Evolutionary conservation across 768 basidiomycete species (phyloP).

Genomic region (Suillus luteus): DNA sequence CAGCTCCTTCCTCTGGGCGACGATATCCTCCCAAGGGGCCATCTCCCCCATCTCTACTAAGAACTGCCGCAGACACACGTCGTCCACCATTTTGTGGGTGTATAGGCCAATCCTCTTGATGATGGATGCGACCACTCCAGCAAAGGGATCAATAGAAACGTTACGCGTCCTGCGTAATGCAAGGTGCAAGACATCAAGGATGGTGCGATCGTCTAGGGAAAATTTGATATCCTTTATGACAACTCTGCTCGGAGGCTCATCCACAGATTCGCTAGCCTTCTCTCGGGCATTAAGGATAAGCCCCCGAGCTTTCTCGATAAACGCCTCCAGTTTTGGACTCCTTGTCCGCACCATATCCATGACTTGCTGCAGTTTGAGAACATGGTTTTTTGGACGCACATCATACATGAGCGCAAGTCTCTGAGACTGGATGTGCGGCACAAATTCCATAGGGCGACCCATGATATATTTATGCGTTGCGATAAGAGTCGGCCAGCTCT

Average conservation of each 20-base stretch:
- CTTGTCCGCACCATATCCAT: constrained; percentile 46
- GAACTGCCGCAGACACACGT: constrained; percentile 43
- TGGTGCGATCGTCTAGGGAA: constrained; percentile 52
- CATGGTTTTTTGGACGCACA: constrained; percentile 62
- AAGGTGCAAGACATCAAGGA: constrained; percentile 60
- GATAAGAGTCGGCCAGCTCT: constrained; percentile 40
- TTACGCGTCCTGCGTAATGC: constrained; percentile 49
- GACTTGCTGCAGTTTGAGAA: constrained; percentile 52
- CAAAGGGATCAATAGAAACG: constrained; percentile 67
- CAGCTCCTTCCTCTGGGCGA: constrained; percentile 41
- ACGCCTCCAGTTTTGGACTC: constrained; percentile 45
- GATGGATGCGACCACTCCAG: constrained; percentile 51
- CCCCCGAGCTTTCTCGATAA: constrained; percentile 50
- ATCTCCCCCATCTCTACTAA: constrained; percentile 74
- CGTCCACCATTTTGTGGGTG: constrained; percentile 24
- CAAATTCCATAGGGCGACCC: constrained; percentile 50
- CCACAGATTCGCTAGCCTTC: constrained; percentile 32
- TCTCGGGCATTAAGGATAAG: constrained; percentile 41
- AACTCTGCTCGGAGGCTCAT: constrained; percentile 32
- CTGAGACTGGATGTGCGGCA: constrained; percentile 49
- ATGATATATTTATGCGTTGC: constrained; percentile 69
- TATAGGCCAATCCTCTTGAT: constrained; percentile 55
- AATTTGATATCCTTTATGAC: constrained; percentile 39
- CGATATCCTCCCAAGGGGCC: constrained; percentile 79
- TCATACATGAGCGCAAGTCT: constrained; percentile 51